A percentile compares a stretch with the other conserved stretches of the same genome.
Evolutionary conservation across 2,329 filamentous ascomycete species (phyloP).

Genomic region (Aspergillus alliaceus): DNA sequence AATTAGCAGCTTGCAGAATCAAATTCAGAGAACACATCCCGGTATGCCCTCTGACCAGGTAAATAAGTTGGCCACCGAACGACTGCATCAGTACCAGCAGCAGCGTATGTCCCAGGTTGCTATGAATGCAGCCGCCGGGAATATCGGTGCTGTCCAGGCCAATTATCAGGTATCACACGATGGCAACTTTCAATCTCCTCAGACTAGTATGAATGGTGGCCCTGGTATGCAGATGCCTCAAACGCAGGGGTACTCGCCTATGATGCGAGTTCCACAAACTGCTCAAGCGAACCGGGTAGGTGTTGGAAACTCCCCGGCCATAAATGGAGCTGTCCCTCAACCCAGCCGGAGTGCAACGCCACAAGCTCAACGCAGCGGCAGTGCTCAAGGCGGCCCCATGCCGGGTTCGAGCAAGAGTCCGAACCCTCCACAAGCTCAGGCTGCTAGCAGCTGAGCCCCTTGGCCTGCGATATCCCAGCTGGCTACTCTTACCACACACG

Average conservation of each 20-base stretch:
- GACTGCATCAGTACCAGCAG: constrained; percentile 49
- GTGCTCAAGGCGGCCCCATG: constrained; percentile 39
- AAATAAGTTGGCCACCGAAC: constrained; percentile 52
- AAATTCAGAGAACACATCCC: constrained; percentile 53
- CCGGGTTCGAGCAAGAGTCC: constrained; percentile 44
- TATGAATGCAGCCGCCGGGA: constrained; percentile 53
- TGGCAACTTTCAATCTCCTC: constrained; percentile 36
- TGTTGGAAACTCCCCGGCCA: constrained; percentile 43
- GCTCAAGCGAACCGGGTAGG: constrained; percentile 42
- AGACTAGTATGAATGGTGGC: constrained; percentile 34
- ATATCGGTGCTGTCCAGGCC: constrained; percentile 41
- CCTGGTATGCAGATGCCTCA: constrained; percentile 47
- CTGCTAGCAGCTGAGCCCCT: constrained; percentile 33
- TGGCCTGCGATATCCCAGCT: not conserved
- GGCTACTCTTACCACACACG: not conserved
- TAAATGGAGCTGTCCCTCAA: constrained; percentile 44
- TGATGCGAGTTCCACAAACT: constrained; percentile 53
- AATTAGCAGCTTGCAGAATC: constrained; percentile 54
- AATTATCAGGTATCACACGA: constrained; percentile 44
- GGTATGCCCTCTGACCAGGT: constrained; percentile 56
- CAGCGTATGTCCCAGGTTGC: constrained; percentile 52
- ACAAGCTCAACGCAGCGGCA: constrained; percentile 46
- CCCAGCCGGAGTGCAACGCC: constrained; percentile 48
- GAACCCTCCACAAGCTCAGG: constrained; percentile 42
- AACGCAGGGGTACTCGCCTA: constrained; percentile 53